These are phyloP conservation scores for Collybia nuda DNA, from an alignment of 768 basidiomycete genomes.

Conservation along the genomic window DNA sequence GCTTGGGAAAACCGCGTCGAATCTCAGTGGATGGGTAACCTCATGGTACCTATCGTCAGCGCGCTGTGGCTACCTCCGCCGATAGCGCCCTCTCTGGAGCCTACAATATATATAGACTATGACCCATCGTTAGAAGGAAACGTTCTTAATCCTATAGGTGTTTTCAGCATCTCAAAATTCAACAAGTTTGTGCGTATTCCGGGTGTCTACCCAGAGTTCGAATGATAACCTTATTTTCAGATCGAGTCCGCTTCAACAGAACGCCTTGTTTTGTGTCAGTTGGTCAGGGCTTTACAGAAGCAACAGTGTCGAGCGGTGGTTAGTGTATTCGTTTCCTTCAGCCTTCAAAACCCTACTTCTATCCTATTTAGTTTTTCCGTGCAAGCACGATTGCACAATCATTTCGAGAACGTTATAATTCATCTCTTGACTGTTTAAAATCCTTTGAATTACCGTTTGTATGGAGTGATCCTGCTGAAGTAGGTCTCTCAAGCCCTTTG, in stretches of 20 bases:
- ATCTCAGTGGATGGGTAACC: constrained; percentile 30
- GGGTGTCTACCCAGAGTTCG: not conserved
- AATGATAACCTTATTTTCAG: constrained; percentile 9
- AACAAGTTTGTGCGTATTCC: constrained; percentile 22
- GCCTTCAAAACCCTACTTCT: constrained; percentile 4
- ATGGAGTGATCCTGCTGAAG: constrained; percentile 57
- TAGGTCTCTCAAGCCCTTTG: constrained; percentile 17
- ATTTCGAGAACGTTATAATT: constrained; percentile 40
- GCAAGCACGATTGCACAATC: constrained; percentile 34
- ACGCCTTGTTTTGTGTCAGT: constrained; percentile 6
- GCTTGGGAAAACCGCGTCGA: constrained; percentile 35
- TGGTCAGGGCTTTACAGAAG: constrained; percentile 31
- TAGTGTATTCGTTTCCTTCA: constrained; percentile 17
- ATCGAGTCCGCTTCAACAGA: constrained; percentile 17
- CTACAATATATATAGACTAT: not conserved
- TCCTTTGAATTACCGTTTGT: constrained; percentile 37
- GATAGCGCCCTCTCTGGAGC: too few species aligned
- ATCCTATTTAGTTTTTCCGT: constrained; percentile 32
- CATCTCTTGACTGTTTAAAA: constrained; percentile 20
- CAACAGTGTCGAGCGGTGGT: constrained; percentile 38
- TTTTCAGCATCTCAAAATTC: constrained; percentile 32
- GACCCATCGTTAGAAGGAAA: not conserved
- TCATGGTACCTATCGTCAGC: constrained; percentile 32
- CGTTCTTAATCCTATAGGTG: constrained; percentile 8
- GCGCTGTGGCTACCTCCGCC: constrained; percentile 4